These are phyloP conservation scores for Mucor lusitanicus DNA, from an alignment of 371 early-diverging fungal genomes.

Conservation along the genomic window DNA sequence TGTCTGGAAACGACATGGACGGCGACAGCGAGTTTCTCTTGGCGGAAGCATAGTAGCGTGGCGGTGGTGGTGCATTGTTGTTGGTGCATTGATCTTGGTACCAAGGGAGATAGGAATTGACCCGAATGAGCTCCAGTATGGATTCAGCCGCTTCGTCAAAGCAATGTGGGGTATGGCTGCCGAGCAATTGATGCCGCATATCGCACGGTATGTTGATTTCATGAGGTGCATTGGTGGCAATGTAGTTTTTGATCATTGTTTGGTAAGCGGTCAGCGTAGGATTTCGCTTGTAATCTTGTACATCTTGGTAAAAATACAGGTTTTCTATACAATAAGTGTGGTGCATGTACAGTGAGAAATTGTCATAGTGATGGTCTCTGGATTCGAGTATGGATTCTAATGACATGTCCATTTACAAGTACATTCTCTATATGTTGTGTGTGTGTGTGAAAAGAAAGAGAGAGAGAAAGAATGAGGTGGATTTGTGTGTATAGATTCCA, in stretches of 20 bases:
- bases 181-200: slow-evolving; percentile 37
- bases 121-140: slow-evolving; percentile 41
- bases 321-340: slow-evolving; percentile 44
- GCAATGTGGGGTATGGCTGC: slow-evolving; percentile 7
- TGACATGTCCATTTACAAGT: slow-evolving; percentile 12
- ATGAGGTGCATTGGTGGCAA: slow-evolving; percentile 35
- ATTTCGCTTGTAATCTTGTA: slow-evolving; percentile 26
- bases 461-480: slow-evolving; percentile 2
- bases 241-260: slow-evolving; percentile 30
- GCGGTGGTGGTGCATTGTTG: background rate
- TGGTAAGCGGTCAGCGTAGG: slow-evolving; percentile 13
- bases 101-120: slow-evolving; percentile 23
- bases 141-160: slow-evolving; percentile 35
- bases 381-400: slow-evolving; percentile 34
- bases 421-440: background rate
- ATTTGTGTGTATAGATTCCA: background rate
- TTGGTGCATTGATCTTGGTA: background rate
- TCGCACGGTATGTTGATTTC: slow-evolving; percentile 54
- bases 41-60: background rate
- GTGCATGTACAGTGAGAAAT: slow-evolving; percentile 31
- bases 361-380: slow-evolving; percentile 22
- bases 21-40: slow-evolving; percentile 12
- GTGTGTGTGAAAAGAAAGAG: slow-evolving; percentile 7
- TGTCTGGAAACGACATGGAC: slow-evolving; percentile 14
- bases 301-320: slow-evolving; percentile 41